Base-by-base conservation (phyloP, 1,284 basidiomycete species). In the Sporisorium scitamineum region DNA sequence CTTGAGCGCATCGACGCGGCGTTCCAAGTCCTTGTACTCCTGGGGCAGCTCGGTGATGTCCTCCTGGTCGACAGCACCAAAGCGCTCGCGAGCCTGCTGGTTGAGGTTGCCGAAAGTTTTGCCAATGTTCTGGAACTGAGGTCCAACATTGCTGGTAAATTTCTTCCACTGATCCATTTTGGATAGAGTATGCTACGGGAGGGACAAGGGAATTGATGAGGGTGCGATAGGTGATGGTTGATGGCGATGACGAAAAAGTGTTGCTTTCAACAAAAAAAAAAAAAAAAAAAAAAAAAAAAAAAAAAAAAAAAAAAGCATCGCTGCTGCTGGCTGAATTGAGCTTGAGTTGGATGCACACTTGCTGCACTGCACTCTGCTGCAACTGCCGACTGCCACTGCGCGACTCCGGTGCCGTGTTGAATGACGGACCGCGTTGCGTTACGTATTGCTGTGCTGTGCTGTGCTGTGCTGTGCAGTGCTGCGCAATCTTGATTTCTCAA, bases 1-100 rank as follows among this genome's bases (percentile, higher is more conserved):
- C 80, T 92, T 91, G 58, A 99, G 90, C 37, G 94, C 94, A 87
- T 99, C 97, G 42, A 99, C 96, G 61, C 95, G 91, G 52, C 91
- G 89, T 87, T 99, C 96, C 79, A 99, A 91, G 83, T 95, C 93
- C 86, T 92, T 95, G 90, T 99, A 99, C 86, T 99, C 95, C 72
- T 93, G 61, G 47, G 73, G 76, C 37, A 61, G 54, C 87, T 98
- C 96, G 20, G 96, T 99, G 84, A 99, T 96, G 80, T 96, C 95
- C 70, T 94, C 94, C 22, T 92, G 89, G 16, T 93, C 90, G 63
- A 97, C 90, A 80, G 94, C 91, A 27, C 96, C 96, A 5, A 98
- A 89, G 55, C 92, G 90, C 87, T 99, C 96, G 79, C 89, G 70
- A 24, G 83, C 82, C 54, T 83, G 81, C 71, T 84, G 82, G 66